Evolutionary conservation across 148 eudicot genomes (phyloP), one percentile per base, ranked within the genome.

Genomic region (Camellia japonica): DNA sequence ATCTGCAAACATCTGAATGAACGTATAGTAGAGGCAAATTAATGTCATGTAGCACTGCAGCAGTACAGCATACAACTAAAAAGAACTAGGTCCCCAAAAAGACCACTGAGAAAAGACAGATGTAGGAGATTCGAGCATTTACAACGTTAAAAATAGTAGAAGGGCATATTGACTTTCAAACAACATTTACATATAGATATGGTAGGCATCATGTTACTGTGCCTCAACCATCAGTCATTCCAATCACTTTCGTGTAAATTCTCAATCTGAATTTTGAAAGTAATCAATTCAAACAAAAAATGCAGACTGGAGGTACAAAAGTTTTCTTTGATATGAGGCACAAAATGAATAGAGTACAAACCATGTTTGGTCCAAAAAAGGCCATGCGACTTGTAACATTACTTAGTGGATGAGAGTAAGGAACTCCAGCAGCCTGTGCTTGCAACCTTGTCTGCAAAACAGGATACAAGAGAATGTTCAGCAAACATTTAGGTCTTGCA

Each of bases 371-470:
- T 77, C 99, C 99, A 65, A 89, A 96, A 80, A 94, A 88, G 1
- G 97, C 88, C 99, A 96, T 96, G 23, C 99, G 95, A 79, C 92
- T 90, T 16, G 86, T 87, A 42, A 86, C 56, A 74, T 94, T 91
- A 86, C 97, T 91, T 73, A 96, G 82, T 54, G 99, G 99, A 84
- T 96, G 97, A 9, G 95, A 87, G 77, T 96, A 90, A 64, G 86
- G 84, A 78, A 85, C 92, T 82, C 99, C 99, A 19, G 99, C 99
- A 67, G 99, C 99, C 84, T 96, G 99, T 72, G 98, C 97, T 86
- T 96, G 99, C 90, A 96, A 81, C 84, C 99, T 94, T 77, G 99
- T 96, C 99, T 96, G 91, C 64, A 68, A 80, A 72, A 75, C 15
- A 55, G 15, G 61, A 69, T 4, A 74, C 14, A 68, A 10, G 5